A percentile compares a stretch with the other conserved stretches of the same genome.
Evolutionary conservation across 2,329 filamentous ascomycete genomes (phyloP).

Genomic region (Thielaviopsis cerberus): DNA sequence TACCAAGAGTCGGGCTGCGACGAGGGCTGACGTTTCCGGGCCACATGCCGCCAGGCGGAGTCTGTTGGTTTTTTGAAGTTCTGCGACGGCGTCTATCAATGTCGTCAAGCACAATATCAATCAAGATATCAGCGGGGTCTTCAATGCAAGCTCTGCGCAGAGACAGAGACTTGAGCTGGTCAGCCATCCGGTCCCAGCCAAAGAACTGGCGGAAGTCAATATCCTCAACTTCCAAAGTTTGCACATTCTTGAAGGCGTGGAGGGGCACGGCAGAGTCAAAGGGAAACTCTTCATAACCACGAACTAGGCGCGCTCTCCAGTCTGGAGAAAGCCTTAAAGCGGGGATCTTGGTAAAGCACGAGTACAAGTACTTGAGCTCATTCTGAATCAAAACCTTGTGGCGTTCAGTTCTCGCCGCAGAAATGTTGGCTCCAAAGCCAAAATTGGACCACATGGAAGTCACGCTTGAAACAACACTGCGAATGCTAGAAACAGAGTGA

Average conservation of each 20-base stretch:
- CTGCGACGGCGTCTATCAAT: conserved; percentile 80
- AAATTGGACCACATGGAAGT: conserved; percentile 81
- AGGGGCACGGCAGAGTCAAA: conserved; percentile 93
- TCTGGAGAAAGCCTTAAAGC: conserved; percentile 82
- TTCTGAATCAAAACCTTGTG: conserved; percentile 70
- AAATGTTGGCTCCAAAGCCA: conserved; percentile 61
- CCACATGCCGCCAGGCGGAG: conserved; percentile 52
- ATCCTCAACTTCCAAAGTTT: conserved; percentile 81
- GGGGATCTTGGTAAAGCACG: conserved; percentile 94
- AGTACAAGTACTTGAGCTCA: conserved; percentile 91
- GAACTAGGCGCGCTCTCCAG: conserved; percentile 73
- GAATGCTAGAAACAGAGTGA: conserved; percentile 86
- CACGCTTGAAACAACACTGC: conserved; percentile 95
- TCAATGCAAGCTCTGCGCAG: conserved; percentile 76
- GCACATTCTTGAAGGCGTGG: conserved; percentile 94
- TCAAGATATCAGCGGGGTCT: conserved; percentile 74
- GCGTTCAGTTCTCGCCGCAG: conserved; percentile 67
- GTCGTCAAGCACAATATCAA: conserved; percentile 87
- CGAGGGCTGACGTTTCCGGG: conserved; percentile 36
- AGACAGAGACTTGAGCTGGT: conserved; percentile 76
- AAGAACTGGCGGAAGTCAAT: conserved; percentile 95
- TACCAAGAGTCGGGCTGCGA: conserved; percentile 43
- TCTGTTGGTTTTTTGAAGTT: conserved; percentile 69
- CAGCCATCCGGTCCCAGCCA: conserved; percentile 85
- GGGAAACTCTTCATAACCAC: conserved; percentile 90